Percentiles rank a stretch among this genome's conserved stretches.
phyloP scores from a whole-genome alignment of 1,139 yeast species.

The Blastobotrys serpentis region DNA sequence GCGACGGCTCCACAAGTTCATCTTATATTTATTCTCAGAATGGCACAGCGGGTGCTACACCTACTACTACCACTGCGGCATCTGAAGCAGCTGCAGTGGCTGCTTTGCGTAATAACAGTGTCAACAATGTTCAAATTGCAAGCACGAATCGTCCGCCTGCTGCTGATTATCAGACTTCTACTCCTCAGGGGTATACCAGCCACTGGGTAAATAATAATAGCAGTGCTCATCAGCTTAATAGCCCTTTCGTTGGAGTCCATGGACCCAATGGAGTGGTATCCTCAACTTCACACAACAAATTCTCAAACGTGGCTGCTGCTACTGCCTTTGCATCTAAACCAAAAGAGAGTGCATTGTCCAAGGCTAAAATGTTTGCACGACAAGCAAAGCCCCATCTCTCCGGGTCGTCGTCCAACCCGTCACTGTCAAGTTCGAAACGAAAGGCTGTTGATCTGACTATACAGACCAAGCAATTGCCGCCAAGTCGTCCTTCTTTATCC shows the following conservation, averaged over 20 bases:
- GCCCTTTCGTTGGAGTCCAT: neutral
- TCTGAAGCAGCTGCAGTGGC: slow-evolving; percentile 30
- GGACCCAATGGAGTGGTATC: no score
- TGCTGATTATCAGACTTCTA: neutral
- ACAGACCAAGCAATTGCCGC: slow-evolving; percentile 33
- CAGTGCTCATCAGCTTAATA: slow-evolving; percentile 6
- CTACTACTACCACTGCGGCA: slow-evolving; percentile 13
- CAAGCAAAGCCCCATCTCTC: slow-evolving; percentile 35
- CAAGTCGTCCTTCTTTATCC: slow-evolving; percentile 36
- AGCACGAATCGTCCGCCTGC: slow-evolving; percentile 16
- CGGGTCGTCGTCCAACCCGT: slow-evolving; percentile 15
- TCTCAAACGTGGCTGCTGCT: slow-evolving; percentile 31
- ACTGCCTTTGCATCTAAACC: slow-evolving; percentile 35
- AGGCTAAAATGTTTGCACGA: slow-evolving; percentile 39
- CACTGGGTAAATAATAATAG: neutral
- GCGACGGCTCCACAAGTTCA: slow-evolving; percentile 15
- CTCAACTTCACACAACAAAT: no score
- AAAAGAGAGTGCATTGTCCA: slow-evolving; percentile 34
- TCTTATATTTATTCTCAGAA: slow-evolving; percentile 14
- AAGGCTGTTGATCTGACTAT: slow-evolving; percentile 37
- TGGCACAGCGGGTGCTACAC: slow-evolving; percentile 11
- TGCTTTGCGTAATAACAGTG: slow-evolving; percentile 21
- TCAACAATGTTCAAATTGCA: slow-evolving; percentile 20
- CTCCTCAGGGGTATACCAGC: neutral
- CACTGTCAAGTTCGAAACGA: slow-evolving; percentile 25